These are phyloP conservation scores for Ophiocytium majus DNA, from an alignment of 352 stramenopile species.

Conservation along the genomic window DNA sequence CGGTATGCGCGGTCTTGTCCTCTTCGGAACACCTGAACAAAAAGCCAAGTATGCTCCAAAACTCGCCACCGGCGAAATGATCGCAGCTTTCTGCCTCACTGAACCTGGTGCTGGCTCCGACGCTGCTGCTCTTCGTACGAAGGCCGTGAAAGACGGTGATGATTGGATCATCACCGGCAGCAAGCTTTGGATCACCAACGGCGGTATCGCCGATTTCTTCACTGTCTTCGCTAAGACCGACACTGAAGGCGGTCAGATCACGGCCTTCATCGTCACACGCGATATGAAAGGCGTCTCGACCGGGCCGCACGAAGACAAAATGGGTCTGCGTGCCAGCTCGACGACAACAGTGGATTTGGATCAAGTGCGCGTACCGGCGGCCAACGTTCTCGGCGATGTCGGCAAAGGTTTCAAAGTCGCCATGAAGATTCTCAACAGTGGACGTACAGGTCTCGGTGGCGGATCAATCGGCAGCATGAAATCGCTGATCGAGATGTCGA, in stretches of 20 bases:
- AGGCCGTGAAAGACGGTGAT: background rate
- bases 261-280: background rate
- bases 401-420: background rate
- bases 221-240: background rate
- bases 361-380: background rate
- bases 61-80: constrained; percentile 9
- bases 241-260: background rate
- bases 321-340: background rate
- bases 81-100: background rate
- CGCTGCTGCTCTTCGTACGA: background rate
- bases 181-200: constrained; percentile 12
- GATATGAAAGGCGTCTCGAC: background rate
- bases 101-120: background rate
- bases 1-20: too few species aligned
- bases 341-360: constrained; percentile 8
- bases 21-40: constrained; percentile 18
- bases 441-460: background rate
- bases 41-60: background rate
- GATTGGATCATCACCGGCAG: background rate
- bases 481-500: too few species aligned
- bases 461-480: too few species aligned
- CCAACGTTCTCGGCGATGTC: background rate
- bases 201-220: background rate
- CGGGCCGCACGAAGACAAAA: constrained; percentile 3
- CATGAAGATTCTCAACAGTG: background rate